phyloP scores from a whole-genome alignment of 305 asterid genomes.

The Plantago coronopus region DNA sequence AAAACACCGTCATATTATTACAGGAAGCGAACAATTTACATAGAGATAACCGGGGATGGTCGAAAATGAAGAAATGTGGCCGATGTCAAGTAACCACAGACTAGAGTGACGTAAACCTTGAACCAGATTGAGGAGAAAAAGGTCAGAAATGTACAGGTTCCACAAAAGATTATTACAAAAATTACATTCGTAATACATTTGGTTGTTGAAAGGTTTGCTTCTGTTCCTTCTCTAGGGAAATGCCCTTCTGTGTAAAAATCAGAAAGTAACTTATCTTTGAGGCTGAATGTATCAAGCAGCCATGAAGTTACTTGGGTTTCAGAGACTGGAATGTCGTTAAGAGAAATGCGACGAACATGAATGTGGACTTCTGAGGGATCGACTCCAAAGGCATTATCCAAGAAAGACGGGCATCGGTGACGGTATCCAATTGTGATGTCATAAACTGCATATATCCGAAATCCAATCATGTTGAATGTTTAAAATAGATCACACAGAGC shows the following conservation, averaged over 20 bases:
- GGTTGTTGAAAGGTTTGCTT: conserved; percentile 43
- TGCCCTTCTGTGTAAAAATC: conserved; percentile 55
- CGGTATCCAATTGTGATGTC: conserved; percentile 84
- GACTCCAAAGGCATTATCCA: conserved; percentile 80
- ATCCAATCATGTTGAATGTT: not conserved
- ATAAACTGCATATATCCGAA: conserved; percentile 53
- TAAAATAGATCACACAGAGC: not conserved
- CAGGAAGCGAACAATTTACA: conserved; percentile 12
- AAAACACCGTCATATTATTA: not conserved
- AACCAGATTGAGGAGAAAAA: conserved; percentile 72
- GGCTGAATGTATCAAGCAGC: conserved; percentile 62
- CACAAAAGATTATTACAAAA: conserved; percentile 52
- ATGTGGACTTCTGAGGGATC: conserved; percentile 93
- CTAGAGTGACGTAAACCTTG: conserved; percentile 60
- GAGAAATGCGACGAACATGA: conserved; percentile 53
- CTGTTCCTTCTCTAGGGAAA: conserved; percentile 66
- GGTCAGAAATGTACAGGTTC: conserved; percentile 50
- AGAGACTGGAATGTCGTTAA: conserved; percentile 48
- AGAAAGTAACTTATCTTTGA: conserved; percentile 64
- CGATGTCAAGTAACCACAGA: conserved; percentile 46
- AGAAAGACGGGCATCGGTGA: conserved; percentile 64
- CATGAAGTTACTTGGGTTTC: conserved; percentile 54
- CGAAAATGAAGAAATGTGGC: conserved; percentile 50
- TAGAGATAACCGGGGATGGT: conserved; percentile 38
- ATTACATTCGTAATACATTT: conserved; percentile 50